A percentile compares a stretch with the other conserved stretches of the same genome.
Evolutionary conservation across 2,329 filamentous ascomycete species (phyloP).

Genomic region (Atkinsonella hypoxylon): DNA sequence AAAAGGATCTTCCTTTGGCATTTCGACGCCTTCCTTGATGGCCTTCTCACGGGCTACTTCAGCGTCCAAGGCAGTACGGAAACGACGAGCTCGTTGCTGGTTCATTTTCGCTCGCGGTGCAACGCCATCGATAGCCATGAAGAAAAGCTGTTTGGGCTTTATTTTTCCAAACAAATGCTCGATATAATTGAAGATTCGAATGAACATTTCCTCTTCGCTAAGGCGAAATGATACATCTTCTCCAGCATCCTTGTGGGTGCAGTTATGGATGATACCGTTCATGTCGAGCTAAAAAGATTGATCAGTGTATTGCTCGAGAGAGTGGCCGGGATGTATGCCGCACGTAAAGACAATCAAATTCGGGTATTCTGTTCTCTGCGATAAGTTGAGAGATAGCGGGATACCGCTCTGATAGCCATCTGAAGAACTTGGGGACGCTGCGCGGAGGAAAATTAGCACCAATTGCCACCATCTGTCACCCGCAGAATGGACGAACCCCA

Average conservation of each 20-base stretch:
- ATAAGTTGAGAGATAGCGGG: conserved; percentile 97
- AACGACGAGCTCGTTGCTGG: conserved; percentile 89
- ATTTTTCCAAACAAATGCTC: conserved; percentile 98
- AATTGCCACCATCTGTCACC: neutral
- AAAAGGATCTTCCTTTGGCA: conserved; percentile 91
- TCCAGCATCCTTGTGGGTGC: conserved; percentile 84
- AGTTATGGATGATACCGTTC: conserved; percentile 99
- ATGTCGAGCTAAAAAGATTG: conserved; percentile 57
- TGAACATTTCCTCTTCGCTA: conserved; percentile 98
- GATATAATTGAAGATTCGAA: conserved; percentile 99
- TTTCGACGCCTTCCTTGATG: conserved; percentile 73
- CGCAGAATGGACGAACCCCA: conserved; percentile 17
- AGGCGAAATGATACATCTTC: conserved; percentile 86
- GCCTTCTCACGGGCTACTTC: conserved; percentile 89
- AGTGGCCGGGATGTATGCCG: conserved; percentile 14
- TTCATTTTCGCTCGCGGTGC: conserved; percentile 99
- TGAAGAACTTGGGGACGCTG: conserved; percentile 80
- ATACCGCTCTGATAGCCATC: conserved; percentile 99
- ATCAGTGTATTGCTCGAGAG: conserved; percentile 10
- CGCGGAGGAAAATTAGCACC: conserved; percentile 3
- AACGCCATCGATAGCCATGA: conserved; percentile 98
- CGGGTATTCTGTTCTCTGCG: conserved; percentile 95
- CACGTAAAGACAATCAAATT: conserved; percentile 94
- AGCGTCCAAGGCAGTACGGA: conserved; percentile 83
- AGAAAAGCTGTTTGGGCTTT: conserved; percentile 95